Evolutionary conservation across 2,329 filamentous ascomycete species (phyloP), one percentile per base, ranked within the genome.

Genomic region (Botrytis paeoniae): DNA sequence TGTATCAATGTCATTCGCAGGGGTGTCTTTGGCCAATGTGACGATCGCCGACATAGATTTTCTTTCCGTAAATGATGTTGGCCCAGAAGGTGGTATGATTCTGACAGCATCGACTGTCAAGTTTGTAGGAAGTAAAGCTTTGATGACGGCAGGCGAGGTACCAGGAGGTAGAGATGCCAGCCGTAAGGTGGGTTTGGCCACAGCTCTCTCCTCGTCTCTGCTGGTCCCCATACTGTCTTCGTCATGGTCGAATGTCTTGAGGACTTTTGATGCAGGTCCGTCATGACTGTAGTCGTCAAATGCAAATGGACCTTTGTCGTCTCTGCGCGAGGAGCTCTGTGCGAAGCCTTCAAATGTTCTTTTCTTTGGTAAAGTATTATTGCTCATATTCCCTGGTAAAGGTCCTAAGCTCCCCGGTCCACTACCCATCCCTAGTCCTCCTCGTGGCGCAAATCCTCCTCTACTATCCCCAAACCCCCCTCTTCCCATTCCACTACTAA

Each of bases 1-100:
- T 6, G 89, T 86, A 79, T 98, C 94, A 71, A 98, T 95, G 73
- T 97, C 93, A 37, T 91, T 92, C 0, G 92, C 92, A 0, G 94
- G 89, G 0, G 94, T 96, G 76, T 96, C 93, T 73, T 92, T 90
- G 1, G 92, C 90, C 43, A 97, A 83, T 0, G 92, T 94, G 63
- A 96, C 92, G 77, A 97, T 93, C 7, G 94, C 94, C 25, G 93
- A 87, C 48, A 89, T 87, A 2, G 91, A 92, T 79, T 90, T 94
- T 73, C 92, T 88, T 77, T 95, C 92, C 4, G 85, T 86, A 20
- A 83, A 82, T 54, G 82, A 80, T 25, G 82, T 84, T 2, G 87
- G 83, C 3, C 85, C 86, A 20, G 83, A 80, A 0, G 87, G 82
- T 4, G 90, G 87, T 41, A 92, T 82, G 43, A 96, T 89, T 79